phyloP scores from a whole-genome alignment of 75 land plant genomes.

The Azolla pinnata region DNA sequence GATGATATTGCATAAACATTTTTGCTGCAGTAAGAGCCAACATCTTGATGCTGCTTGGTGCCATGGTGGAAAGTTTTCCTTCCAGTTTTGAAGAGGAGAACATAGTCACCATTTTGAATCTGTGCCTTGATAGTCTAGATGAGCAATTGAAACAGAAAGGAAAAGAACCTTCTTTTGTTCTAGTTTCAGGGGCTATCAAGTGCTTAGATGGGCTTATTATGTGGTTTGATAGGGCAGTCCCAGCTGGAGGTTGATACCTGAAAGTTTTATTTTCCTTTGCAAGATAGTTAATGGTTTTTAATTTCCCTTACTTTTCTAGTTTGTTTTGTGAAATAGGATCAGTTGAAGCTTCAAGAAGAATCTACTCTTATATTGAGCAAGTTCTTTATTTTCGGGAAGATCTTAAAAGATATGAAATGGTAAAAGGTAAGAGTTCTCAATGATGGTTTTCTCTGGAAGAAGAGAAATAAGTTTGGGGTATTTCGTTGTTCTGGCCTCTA shows the following conservation, averaged over 20 bases:
- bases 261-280: background rate
- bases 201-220: constrained; percentile 35
- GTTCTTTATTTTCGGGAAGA: constrained; percentile 36
- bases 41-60: constrained; percentile 24
- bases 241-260: constrained; percentile 31
- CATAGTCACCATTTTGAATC: constrained; percentile 16
- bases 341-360: constrained; percentile 30
- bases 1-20: background rate
- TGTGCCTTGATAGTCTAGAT: constrained; percentile 33
- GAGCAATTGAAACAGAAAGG: constrained; percentile 25
- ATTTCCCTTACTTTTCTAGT: background rate
- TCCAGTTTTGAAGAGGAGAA: constrained; percentile 20
- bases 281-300: too few relatives aligned
- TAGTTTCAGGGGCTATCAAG: constrained; percentile 33
- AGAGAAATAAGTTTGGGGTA: too few relatives aligned
- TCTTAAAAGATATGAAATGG: constrained; percentile 32
- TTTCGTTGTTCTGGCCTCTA: too few relatives aligned
- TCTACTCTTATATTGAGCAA: constrained; percentile 35
- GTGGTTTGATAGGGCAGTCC: constrained; percentile 31
- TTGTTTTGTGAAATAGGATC: constrained; percentile 17
- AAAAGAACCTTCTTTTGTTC: constrained; percentile 16
- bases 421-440: constrained; percentile 23
- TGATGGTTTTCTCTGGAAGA: background rate
- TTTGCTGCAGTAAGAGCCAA: constrained; percentile 32
- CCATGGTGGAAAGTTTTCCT: constrained; percentile 25